These are phyloP conservation scores for Pseudogymnoascus sp. DNA, from an alignment of 2,329 filamentous ascomycete species.

Conservation along the genomic window DNA sequence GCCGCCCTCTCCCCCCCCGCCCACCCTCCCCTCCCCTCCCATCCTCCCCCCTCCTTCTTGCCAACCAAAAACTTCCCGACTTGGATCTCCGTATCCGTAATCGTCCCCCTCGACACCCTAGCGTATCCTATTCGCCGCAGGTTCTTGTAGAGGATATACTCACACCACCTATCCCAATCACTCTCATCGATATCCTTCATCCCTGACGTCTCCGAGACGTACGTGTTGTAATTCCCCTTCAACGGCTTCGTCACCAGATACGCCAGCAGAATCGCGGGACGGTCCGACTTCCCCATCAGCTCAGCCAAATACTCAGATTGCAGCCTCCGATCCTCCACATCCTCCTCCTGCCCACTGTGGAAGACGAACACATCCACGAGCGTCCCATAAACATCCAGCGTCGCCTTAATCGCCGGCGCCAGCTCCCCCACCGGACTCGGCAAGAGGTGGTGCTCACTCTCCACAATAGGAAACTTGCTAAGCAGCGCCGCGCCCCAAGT, in stretches of 20 bases:
- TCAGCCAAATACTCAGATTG: constrained; percentile 80
- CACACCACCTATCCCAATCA: constrained; percentile 98
- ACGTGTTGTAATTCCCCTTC: constrained; percentile 94
- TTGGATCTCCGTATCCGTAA: constrained; percentile 96
- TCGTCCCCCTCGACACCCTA: constrained; percentile 76
- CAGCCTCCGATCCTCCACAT: constrained; percentile 79
- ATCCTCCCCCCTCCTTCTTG: constrained; percentile 42
- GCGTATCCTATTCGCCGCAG: constrained; percentile 83
- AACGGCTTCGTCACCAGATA: constrained; percentile 89
- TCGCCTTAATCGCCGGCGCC: constrained; percentile 94
- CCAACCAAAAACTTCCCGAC: constrained; percentile 91
- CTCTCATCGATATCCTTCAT: constrained; percentile 92
- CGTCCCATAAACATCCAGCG: constrained; percentile 83
- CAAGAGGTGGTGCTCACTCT: constrained; percentile 91
- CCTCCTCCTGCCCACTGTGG: constrained; percentile 97
- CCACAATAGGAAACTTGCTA: constrained; percentile 95
- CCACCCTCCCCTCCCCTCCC: constrained; percentile 38
- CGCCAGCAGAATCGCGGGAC: constrained; percentile 77
- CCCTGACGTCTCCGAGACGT: constrained; percentile 74
- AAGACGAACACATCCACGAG: constrained; percentile 93
- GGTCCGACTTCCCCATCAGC: constrained; percentile 73
- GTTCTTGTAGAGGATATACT: constrained; percentile 94
- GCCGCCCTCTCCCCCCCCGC: constrained; percentile 42
- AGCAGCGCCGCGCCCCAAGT: constrained; percentile 92
- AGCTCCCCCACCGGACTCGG: constrained; percentile 91